phyloP scores from a whole-genome alignment of 2,329 filamentous ascomycete species.

The Macroventuria anomochaeta region DNA sequence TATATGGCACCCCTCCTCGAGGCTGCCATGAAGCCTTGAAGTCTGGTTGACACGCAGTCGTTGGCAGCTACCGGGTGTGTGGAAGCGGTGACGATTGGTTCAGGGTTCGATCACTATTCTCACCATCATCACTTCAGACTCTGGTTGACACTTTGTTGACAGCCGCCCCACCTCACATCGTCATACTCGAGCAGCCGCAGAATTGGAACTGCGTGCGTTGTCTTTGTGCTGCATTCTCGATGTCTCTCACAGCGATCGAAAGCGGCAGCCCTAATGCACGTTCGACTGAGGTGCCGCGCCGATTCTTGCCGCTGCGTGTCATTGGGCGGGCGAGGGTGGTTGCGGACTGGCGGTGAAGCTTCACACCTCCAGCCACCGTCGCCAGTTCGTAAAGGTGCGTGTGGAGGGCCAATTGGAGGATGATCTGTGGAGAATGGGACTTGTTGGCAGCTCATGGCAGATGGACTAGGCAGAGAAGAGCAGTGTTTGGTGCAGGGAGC shows the following conservation, averaged over 20 bases:
- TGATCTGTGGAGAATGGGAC: slow-evolving; percentile 4
- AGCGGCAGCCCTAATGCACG: slow-evolving; percentile 28
- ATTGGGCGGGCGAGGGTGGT: slow-evolving; percentile 21
- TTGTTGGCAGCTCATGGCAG: slow-evolving; percentile 24
- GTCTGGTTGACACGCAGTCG: slow-evolving; percentile 6
- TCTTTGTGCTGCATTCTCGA: slow-evolving; percentile 24
- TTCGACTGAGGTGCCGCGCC: slow-evolving; percentile 25
- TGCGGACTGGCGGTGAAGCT: slow-evolving; percentile 40
- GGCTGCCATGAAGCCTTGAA: slow-evolving; percentile 11
- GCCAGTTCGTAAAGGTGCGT: slow-evolving; percentile 5
- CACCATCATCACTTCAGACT: background rate
- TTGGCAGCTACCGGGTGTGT: slow-evolving; percentile 1
- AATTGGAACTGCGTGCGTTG: slow-evolving; percentile 34
- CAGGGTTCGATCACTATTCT: background rate
- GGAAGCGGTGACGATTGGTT: background rate
- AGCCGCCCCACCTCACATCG: slow-evolving; percentile 15
- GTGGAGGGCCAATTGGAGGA: slow-evolving; percentile 16
- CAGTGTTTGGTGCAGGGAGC: slow-evolving; percentile 20
- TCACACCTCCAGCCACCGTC: slow-evolving; percentile 17
- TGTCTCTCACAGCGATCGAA: slow-evolving; percentile 10
- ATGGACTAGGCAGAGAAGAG: slow-evolving; percentile 29
- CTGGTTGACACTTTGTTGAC: slow-evolving; percentile 13
- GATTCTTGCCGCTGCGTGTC: slow-evolving; percentile 28
- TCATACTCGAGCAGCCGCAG: slow-evolving; percentile 18
- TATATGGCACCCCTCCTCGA: slow-evolving; percentile 11